Percentiles rank a stretch among this genome's conserved stretches.
Evolutionary conservation across 2,329 filamentous ascomycete species (phyloP).

Genomic region (Fulvia fulva): DNA sequence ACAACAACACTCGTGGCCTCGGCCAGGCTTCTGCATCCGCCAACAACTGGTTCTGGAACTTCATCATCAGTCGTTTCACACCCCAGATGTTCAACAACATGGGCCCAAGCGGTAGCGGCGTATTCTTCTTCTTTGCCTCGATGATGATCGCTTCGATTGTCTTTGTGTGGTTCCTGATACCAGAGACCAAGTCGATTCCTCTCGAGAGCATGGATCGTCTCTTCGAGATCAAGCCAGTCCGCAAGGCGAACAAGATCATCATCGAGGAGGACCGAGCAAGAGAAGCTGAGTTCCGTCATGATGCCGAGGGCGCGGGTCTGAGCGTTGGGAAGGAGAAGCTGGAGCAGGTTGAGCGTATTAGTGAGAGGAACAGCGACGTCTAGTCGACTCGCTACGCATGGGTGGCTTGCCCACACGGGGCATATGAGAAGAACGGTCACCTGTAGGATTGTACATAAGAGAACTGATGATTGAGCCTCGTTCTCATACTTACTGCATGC

Average conservation of each 20-base stretch:
- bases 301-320: conserved; percentile 36
- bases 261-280: conserved; percentile 36
- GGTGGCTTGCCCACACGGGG: not conserved
- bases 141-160: conserved; percentile 44
- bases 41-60: conserved; percentile 72
- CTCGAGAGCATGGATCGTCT: conserved; percentile 47
- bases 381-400: not conserved
- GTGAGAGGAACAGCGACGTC: conserved; percentile 17
- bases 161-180: conserved; percentile 45
- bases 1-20: conserved; percentile 63
- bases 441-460: conserved; percentile 1
- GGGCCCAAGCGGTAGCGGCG: conserved; percentile 37
- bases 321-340: conserved; percentile 37
- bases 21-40: conserved; percentile 69
- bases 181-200: conserved; percentile 42
- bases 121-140: conserved; percentile 46
- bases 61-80: conserved; percentile 64
- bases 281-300: conserved; percentile 42
- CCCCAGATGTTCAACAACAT: conserved; percentile 56
- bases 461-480: conserved; percentile 13
- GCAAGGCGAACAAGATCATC: conserved; percentile 39
- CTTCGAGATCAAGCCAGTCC: conserved; percentile 42
- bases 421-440: not conserved
- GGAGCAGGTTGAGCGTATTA: conserved; percentile 28
- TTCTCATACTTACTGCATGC: conserved; percentile 9